A percentile compares a stretch with the other conserved stretches of the same genome.
Conservation (phyloP, 371 early-diverging fungal species). For the Mucor saturninus region DNA sequence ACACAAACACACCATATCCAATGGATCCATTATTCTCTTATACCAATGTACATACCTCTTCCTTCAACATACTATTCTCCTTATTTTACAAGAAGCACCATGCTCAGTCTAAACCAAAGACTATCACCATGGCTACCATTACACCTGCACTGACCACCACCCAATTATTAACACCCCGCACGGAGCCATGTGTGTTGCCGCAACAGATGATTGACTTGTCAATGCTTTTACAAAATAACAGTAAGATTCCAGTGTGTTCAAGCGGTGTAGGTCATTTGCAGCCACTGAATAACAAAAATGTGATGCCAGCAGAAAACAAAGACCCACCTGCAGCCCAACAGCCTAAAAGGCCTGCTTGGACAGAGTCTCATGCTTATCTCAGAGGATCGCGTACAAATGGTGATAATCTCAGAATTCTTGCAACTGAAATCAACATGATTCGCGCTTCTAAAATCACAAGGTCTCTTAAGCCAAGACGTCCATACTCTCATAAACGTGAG, state of each 20-base stretch:
- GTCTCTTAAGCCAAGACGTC: constrained; percentile 22
- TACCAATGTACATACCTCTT: constrained; percentile 25
- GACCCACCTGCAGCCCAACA: constrained; percentile 18
- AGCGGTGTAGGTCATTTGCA: constrained; percentile 13
- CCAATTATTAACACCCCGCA: constrained; percentile 15
- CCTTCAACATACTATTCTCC: constrained; percentile 15
- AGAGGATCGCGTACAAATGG: constrained; percentile 25
- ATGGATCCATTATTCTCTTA: constrained; percentile 21
- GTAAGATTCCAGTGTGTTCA: constrained; percentile 12
- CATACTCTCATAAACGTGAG: constrained; percentile 19
- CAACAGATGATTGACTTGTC: constrained; percentile 13
- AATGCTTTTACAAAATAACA: constrained; percentile 17
- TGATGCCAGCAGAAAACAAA: constrained; percentile 2
- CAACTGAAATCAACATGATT: constrained; percentile 27
- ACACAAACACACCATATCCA: not conserved
- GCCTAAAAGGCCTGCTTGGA: constrained; percentile 26
- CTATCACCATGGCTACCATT: constrained; percentile 18
- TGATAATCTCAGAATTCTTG: constrained; percentile 20
- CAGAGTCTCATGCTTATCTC: constrained; percentile 27
- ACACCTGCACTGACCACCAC: constrained; percentile 30
- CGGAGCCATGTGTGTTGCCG: constrained; percentile 18
- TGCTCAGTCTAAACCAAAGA: not conserved
- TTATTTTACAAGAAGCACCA: constrained; percentile 7
- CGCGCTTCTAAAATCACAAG: constrained; percentile 31
- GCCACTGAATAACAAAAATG: constrained; percentile 1